Conservation (phyloP, 495 filamentous ascomycete species). For the Ramalina peruviana region DNA sequence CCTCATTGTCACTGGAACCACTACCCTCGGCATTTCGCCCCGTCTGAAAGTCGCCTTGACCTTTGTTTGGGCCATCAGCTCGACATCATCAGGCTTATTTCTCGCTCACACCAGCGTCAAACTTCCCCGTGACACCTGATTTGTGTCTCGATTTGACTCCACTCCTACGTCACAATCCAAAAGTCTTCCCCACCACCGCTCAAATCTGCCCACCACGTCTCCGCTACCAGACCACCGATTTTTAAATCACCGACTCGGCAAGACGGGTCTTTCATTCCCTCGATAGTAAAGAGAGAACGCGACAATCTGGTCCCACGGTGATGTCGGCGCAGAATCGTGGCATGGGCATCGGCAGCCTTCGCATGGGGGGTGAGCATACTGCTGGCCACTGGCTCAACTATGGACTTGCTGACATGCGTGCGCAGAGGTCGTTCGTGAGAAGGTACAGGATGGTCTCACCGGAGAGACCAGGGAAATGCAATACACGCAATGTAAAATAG, state of each 20-base stretch:
- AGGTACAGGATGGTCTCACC: conserved; percentile 94
- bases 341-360: conserved; percentile 58
- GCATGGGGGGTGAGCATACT: conserved; percentile 63
- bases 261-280: conserved; percentile 33
- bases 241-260: conserved; percentile 31
- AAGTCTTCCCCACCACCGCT: conserved; percentile 8
- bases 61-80: not conserved
- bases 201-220: conserved; percentile 40
- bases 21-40: not conserved
- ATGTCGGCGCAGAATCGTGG: conserved; percentile 63
- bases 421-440: conserved; percentile 92
- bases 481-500: conserved; percentile 99
- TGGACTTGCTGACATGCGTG: conserved; percentile 15
- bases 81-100: not conserved
- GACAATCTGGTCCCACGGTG: conserved; percentile 17
- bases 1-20: not conserved
- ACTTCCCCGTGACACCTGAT: not conserved
- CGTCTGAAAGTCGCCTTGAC: not conserved
- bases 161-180: not conserved
- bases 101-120: not conserved
- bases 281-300: conserved; percentile 18
- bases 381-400: conserved; percentile 1
- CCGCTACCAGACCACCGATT: conserved; percentile 23
- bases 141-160: not conserved
- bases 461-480: conserved; percentile 92